Evolutionary conservation across 306 rosid genomes (phyloP).

Genomic region (Trifolium pratense): DNA sequence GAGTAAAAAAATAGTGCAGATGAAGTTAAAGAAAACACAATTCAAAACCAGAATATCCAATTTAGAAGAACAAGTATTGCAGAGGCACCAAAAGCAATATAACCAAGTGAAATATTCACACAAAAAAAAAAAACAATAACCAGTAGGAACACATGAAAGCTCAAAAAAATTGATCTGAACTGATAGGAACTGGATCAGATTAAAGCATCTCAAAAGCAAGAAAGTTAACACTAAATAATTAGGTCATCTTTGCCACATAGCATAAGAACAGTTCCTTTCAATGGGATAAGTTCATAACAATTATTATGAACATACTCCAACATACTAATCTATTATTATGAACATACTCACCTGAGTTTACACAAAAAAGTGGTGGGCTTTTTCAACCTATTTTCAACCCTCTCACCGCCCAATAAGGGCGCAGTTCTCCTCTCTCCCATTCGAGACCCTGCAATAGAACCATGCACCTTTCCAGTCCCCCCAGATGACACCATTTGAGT

Average conservation of each 20-base stretch:
- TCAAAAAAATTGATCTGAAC: conserved; percentile 37
- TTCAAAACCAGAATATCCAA: background rate
- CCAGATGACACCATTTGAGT: conserved; percentile 67
- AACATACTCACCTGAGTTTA: conserved; percentile 88
- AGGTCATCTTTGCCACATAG: too few species aligned
- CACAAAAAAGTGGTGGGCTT: conserved; percentile 98
- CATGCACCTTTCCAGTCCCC: conserved; percentile 70
- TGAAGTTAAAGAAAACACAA: background rate
- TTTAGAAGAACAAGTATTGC: background rate
- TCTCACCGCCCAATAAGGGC: conserved; percentile 80
- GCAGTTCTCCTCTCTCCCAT: conserved; percentile 82
- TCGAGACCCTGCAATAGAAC: conserved; percentile 83
- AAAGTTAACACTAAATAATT: background rate
- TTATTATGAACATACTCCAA: background rate
- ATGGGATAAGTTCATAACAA: too few species aligned
- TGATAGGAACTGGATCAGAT: background rate
- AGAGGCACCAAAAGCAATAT: conserved; percentile 10
- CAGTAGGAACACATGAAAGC: conserved; percentile 8
- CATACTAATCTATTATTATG: background rate
- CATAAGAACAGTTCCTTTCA: too few species aligned
- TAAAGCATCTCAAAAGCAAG: background rate
- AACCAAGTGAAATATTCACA: conserved; percentile 14
- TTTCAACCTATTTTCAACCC: conserved; percentile 93
- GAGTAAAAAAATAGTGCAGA: conserved; percentile 8
- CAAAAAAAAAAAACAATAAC: background rate